Conservation (phyloP, 768 basidiomycete species). For the Boletus rex-veris region DNA sequence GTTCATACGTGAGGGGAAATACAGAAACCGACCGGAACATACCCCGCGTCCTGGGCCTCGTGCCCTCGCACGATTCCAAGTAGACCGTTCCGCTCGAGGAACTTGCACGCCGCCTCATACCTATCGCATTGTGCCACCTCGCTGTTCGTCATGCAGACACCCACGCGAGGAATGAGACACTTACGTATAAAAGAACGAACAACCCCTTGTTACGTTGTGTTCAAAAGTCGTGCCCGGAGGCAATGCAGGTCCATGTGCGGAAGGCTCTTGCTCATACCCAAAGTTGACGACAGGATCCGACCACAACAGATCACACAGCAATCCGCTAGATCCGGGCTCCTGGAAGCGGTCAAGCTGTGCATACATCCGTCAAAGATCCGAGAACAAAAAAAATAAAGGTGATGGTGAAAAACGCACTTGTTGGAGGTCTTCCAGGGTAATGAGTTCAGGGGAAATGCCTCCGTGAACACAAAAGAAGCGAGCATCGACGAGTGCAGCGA, state of each 20-base stretch:
- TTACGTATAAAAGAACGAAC: constrained; percentile 90
- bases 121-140: constrained; percentile 28
- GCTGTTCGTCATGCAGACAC: constrained; percentile 1
- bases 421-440: constrained; percentile 71
- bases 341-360: constrained; percentile 83
- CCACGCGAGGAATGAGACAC: constrained; percentile 26
- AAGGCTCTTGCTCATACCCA: constrained; percentile 69
- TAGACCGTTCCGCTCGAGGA: constrained; percentile 87
- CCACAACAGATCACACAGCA: constrained; percentile 96
- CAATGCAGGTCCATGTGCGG: constrained; percentile 49
- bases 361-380: constrained; percentile 5
- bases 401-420: constrained; percentile 41
- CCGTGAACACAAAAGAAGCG: constrained; percentile 99
- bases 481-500: constrained; percentile 88
- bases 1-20: not conserved
- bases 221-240: constrained; percentile 59
- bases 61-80: constrained; percentile 95
- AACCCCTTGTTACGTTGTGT: constrained; percentile 85
- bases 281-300: constrained; percentile 90
- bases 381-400: not conserved
- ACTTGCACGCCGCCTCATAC: constrained; percentile 92
- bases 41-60: constrained; percentile 98
- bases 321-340: constrained; percentile 88
- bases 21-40: constrained; percentile 19
- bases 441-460: constrained; percentile 85